These are phyloP conservation scores for Inga leiocalycina DNA, from an alignment of 306 rosid genomes.

Conservation along the genomic window DNA sequence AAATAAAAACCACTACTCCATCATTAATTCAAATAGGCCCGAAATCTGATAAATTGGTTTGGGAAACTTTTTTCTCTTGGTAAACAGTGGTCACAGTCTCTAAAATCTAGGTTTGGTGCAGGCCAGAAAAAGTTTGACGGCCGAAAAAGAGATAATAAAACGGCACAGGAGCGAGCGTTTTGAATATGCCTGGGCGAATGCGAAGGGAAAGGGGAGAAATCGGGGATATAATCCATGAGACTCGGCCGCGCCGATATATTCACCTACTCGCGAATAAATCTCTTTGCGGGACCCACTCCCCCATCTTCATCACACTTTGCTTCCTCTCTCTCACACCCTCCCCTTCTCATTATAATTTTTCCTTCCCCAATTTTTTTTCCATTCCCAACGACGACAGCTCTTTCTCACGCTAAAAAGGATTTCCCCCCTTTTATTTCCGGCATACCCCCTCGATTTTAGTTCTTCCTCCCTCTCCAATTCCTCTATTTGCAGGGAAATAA, in stretches of 20 bases:
- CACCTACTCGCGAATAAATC: slow-evolving; percentile 36
- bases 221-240: neutral
- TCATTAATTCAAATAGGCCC: too few relatives aligned
- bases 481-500: neutral
- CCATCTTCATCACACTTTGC: slow-evolving; percentile 15
- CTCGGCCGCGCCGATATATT: neutral
- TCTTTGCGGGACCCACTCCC: slow-evolving; percentile 23
- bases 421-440: neutral
- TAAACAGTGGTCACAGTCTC: neutral
- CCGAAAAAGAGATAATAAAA: neutral
- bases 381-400: neutral
- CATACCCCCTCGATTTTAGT: too few relatives aligned
- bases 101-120: neutral
- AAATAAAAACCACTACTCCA: too few relatives aligned
- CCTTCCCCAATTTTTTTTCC: neutral
- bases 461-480: neutral
- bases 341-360: neutral
- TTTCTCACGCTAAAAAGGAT: neutral
- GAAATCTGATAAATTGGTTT: neutral
- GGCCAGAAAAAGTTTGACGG: neutral
- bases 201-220: neutral
- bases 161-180: neutral
- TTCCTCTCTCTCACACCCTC: neutral
- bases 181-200: too few relatives aligned
- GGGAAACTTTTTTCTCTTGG: neutral